A percentile compares a stretch with the other conserved stretches of the same genome.
Conservation (phyloP, 768 basidiomycete species). For the Leccinum imitatum region DNA sequence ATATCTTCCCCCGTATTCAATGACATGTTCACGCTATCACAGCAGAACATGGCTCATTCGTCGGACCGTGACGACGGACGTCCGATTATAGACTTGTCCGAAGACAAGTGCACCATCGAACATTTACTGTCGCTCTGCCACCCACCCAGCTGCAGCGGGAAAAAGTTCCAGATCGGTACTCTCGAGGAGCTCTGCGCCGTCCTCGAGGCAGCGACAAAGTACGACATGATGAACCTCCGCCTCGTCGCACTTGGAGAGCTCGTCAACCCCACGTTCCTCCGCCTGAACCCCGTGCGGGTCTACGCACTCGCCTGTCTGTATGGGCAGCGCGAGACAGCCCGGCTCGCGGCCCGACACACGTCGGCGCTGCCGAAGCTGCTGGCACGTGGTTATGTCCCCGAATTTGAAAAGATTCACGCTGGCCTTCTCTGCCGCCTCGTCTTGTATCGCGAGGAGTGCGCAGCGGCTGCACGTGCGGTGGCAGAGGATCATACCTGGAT, state of each 20-base stretch:
- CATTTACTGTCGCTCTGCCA: constrained; percentile 13
- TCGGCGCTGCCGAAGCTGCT: constrained; percentile 6
- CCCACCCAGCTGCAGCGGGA: constrained; percentile 1
- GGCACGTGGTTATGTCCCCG: neutral
- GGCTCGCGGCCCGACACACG: constrained; percentile 11
- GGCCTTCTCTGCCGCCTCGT: constrained; percentile 6
- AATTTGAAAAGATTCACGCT: constrained; percentile 13
- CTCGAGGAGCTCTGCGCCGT: constrained; percentile 5
- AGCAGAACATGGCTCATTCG: neutral
- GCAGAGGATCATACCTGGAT: constrained; percentile 14
- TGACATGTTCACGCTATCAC: constrained; percentile 17
- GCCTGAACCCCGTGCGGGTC: constrained; percentile 2
- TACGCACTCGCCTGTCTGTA: constrained; percentile 18
- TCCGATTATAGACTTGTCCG: constrained; percentile 12
- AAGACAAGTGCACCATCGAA: constrained; percentile 8
- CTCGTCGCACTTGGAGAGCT: constrained; percentile 5
- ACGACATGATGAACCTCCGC: constrained; percentile 14
- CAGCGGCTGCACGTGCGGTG: neutral
- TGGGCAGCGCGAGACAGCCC: neutral
- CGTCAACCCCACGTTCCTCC: constrained; percentile 1
- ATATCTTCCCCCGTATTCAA: constrained; percentile 15
- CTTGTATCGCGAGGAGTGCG: constrained; percentile 11
- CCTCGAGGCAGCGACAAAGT: constrained; percentile 14
- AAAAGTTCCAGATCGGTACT: neutral
- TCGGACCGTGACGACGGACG: constrained; percentile 1